phyloP scores from a whole-genome alignment of 2,329 filamentous ascomycete species.

The Albifimbria verrucaria region DNA sequence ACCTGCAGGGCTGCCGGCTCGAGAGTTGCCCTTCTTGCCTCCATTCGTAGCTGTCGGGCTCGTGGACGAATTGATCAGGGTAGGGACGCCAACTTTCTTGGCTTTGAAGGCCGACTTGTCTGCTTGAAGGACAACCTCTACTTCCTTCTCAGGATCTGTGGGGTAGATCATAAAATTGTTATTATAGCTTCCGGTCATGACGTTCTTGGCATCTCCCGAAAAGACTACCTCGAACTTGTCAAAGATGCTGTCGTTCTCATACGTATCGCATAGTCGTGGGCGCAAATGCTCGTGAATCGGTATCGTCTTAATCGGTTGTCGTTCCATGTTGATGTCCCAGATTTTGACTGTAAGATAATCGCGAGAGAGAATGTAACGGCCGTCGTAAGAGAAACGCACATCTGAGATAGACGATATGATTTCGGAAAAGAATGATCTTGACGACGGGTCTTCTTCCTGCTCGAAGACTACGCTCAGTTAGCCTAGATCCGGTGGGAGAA shows the following conservation, averaged over 20 bases:
- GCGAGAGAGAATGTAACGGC: constrained; percentile 92
- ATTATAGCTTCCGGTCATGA: constrained; percentile 99
- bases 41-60: constrained; percentile 69
- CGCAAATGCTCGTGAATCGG: constrained; percentile 97
- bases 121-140: constrained; percentile 93
- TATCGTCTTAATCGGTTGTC: constrained; percentile 95
- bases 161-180: constrained; percentile 99
- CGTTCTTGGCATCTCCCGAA: constrained; percentile 95
- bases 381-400: constrained; percentile 94
- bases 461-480: constrained; percentile 73
- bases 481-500: constrained; percentile 4
- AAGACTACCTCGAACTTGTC: constrained; percentile 99
- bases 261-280: constrained; percentile 92
- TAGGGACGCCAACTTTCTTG: constrained; percentile 98
- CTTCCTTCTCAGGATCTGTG: constrained; percentile 91
- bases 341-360: constrained; percentile 99
- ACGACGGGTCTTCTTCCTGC: constrained; percentile 94
- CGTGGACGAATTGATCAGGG: constrained; percentile 83
- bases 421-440: constrained; percentile 98
- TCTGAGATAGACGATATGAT: constrained; percentile 99
- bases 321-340: constrained; percentile 99
- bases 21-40: constrained; percentile 82
- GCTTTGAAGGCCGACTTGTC: constrained; percentile 99
- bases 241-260: constrained; percentile 99
- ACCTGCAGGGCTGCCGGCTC: constrained; percentile 82